phyloP scores from a whole-genome alignment of 2,329 filamentous ascomycete species.

The Trichoderma atroviride region DNA sequence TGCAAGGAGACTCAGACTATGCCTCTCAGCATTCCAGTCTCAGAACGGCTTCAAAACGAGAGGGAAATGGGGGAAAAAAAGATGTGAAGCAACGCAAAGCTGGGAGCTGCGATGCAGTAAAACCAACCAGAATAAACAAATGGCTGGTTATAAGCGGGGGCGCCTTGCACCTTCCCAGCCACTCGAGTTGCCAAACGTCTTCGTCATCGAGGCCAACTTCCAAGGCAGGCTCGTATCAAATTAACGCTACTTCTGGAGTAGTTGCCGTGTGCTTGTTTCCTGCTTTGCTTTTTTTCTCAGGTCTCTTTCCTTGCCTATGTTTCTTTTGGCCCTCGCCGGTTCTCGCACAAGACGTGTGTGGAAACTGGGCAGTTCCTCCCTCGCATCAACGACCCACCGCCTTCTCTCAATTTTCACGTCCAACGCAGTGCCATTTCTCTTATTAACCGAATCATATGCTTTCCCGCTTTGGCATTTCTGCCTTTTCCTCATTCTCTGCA shows the following conservation, averaged over 20 bases:
- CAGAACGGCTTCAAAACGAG: background rate
- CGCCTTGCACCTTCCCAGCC: slow-evolving; percentile 23
- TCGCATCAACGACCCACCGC: slow-evolving; percentile 14
- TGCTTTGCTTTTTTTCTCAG: background rate
- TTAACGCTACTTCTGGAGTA: background rate
- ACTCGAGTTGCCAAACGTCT: slow-evolving; percentile 11
- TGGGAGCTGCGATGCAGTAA: background rate
- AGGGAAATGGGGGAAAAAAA: background rate
- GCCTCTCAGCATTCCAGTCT: slow-evolving; percentile 13
- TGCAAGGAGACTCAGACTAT: slow-evolving; percentile 9
- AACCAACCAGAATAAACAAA: slow-evolving; percentile 6
- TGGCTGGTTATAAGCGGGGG: slow-evolving; percentile 18
- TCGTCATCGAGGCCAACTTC: slow-evolving; percentile 19
- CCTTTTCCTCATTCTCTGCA: slow-evolving; percentile 19
- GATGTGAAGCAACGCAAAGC: background rate
- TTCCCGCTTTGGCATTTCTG: background rate
- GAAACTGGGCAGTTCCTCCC: background rate
- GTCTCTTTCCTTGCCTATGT: background rate
- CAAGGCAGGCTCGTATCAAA: slow-evolving; percentile 15
- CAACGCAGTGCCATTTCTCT: background rate
- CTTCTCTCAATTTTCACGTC: background rate
- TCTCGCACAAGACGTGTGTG: background rate
- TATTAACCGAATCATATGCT: background rate
- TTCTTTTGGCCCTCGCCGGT: background rate
- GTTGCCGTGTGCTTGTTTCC: background rate